Base-by-base conservation (phyloP, 2,329 filamentous ascomycete genomes). In the Lasiodiplodia sp. region DNA sequence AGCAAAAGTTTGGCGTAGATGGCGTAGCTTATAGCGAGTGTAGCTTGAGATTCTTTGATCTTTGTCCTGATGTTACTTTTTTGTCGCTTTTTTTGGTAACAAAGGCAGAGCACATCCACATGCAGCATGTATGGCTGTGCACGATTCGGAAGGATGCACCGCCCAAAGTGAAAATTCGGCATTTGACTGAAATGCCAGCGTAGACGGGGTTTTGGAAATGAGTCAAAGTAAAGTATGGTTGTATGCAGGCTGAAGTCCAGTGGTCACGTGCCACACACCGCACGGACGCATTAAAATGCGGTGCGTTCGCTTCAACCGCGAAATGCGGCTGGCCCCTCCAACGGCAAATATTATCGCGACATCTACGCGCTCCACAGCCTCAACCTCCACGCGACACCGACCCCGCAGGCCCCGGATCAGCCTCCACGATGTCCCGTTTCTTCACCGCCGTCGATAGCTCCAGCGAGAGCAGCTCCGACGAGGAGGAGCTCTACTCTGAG, bases 371-470 rank as follows among this genome's bases (percentile, higher is more conserved):
- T 53, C 58, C 58, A 57, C 67, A 62, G 11, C 52, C 67, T 34
- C 58, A 38, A 28, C 40, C 38, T 52, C 67, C 38, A 68, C 51
- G 37, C 66, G 37, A 55, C 51, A 28, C 52, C 67, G 52, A 64
- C 52, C 55, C 60, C 67, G 67, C 58, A 60, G 66, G 52, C 51
- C 60, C 67, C 31, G 49, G 47, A 62, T 62, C 18, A 23, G 23
- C 67, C 52, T 18, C 70, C 72, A 78, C 72, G 72, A 78, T 77
- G 77, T 98, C 96, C 88, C 92, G 94, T 86, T 99, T 98, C 85
- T 98, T 98, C 88, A 92, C 93, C 83, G 92, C 92, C 81, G 92
- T 91, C 85, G 94, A 97, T 84, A 97, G 94, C 89, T 97, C 95
- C 78, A 93, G 89, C 86, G 94, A 97, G 84, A 94, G 93, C 87